phyloP scores from a whole-genome alignment of 352 stramenopile species.

The Blastocystis sp. region DNA sequence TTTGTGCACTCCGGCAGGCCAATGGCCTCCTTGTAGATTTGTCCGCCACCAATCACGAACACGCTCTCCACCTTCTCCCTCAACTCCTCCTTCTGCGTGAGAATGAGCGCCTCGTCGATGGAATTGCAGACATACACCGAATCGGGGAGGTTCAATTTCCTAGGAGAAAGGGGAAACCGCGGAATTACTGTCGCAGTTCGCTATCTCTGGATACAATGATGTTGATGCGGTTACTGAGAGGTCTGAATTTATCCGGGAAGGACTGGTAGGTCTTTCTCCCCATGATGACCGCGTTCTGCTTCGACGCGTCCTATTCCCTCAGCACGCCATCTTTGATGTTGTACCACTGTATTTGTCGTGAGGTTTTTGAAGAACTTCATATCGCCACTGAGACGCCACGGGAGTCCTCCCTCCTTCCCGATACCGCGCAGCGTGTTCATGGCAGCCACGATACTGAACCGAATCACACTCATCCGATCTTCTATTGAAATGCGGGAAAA shows the following conservation, averaged over 20 bases:
- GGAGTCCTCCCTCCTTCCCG: conserved; percentile 81
- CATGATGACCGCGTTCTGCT: conserved; percentile 96
- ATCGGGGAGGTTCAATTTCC: conserved; percentile 51
- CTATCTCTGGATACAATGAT: conserved; percentile 87
- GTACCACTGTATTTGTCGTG: conserved; percentile 44
- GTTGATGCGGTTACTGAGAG: conserved; percentile 89
- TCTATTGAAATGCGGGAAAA: background rate
- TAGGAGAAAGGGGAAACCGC: background rate
- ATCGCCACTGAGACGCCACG: conserved; percentile 89
- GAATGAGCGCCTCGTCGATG: conserved; percentile 84
- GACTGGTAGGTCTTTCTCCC: conserved; percentile 98
- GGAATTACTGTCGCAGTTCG: conserved; percentile 12
- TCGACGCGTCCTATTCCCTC: conserved; percentile 62
- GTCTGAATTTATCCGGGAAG: conserved; percentile 90
- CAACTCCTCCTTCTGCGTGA: conserved; percentile 74
- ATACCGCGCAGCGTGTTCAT: conserved; percentile 83
- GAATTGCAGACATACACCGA: conserved; percentile 77
- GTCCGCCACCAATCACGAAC: conserved; percentile 92
- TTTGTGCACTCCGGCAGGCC: conserved; percentile 79
- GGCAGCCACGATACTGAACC: conserved; percentile 82
- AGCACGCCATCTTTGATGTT: background rate
- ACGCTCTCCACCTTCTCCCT: conserved; percentile 80
- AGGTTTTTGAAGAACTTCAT: conserved; percentile 93
- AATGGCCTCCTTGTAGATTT: conserved; percentile 90
- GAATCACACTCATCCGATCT: conserved; percentile 42